Conservation (phyloP, 768 basidiomycete genomes). For the Hirschioporus abietinus region DNA sequence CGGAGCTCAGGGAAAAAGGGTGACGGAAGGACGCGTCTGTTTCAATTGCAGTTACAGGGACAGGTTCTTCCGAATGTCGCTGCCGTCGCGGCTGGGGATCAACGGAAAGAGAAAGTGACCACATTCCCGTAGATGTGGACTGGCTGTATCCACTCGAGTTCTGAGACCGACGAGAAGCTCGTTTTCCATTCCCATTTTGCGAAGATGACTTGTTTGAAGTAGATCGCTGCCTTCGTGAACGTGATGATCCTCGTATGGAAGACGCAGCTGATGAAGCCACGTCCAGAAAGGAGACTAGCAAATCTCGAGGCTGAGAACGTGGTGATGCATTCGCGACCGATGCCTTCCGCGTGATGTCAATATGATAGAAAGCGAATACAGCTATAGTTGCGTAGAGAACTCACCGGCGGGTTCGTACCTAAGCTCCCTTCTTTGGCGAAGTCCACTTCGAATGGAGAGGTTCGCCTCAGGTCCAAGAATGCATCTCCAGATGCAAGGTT, state of each 20-base stretch:
- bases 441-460: constrained; percentile 22
- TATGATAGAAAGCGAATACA: not conserved
- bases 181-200: not conserved
- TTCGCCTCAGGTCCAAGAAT: not conserved
- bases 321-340: not conserved
- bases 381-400: not conserved
- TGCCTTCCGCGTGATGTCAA: not conserved
- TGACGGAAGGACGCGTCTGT: constrained; percentile 1
- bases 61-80: not conserved
- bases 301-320: constrained; percentile 7
- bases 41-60: not conserved
- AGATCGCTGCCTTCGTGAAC: not conserved
- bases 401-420: not conserved
- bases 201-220: not conserved
- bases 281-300: constrained; percentile 23
- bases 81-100: not conserved
- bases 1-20: not conserved
- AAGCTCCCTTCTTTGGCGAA: constrained; percentile 16
- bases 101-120: constrained; percentile 1
- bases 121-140: not conserved
- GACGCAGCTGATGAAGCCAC: constrained; percentile 22
- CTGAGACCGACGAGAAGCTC: constrained; percentile 1
- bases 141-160: not conserved
- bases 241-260: not conserved
- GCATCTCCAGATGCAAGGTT: not conserved